phyloP scores from a whole-genome alignment of 140 eudicot genomes.

The Artemisia princeps region DNA sequence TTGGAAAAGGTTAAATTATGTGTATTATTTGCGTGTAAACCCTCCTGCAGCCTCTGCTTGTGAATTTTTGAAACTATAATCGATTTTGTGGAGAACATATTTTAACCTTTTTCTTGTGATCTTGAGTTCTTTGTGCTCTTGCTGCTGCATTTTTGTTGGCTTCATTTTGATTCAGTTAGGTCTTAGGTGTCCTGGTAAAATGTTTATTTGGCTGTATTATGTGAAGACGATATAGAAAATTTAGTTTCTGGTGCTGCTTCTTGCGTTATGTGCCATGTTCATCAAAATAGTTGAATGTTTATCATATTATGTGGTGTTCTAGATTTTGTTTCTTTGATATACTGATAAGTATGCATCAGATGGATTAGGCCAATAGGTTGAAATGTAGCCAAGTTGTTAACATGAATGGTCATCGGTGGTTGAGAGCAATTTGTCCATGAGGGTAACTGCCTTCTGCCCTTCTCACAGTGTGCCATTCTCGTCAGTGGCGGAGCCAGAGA shows the following conservation, averaged over 20 bases:
- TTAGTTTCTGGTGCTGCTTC: neutral
- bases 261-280: neutral
- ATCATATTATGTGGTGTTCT: neutral
- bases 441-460: too few relatives aligned
- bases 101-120: neutral
- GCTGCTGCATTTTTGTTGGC: neutral
- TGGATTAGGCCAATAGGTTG: neutral
- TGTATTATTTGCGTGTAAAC: constrained; percentile 9
- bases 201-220: neutral
- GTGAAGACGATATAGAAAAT: too few relatives aligned
- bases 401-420: too few relatives aligned
- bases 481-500: too few relatives aligned
- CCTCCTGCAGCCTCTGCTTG: constrained; percentile 12
- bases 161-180: constrained; percentile 4
- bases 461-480: too few relatives aligned
- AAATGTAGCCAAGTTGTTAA: too few relatives aligned
- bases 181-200: neutral
- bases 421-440: too few relatives aligned
- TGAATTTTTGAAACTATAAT: constrained; percentile 21
- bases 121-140: constrained; percentile 10
- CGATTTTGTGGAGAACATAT: constrained; percentile 18
- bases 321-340: neutral
- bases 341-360: neutral
- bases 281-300: neutral
- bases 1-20: neutral